These are phyloP conservation scores for Scalesia atractyloides DNA, from an alignment of 129 eudicot species.

Conservation along the genomic window DNA sequence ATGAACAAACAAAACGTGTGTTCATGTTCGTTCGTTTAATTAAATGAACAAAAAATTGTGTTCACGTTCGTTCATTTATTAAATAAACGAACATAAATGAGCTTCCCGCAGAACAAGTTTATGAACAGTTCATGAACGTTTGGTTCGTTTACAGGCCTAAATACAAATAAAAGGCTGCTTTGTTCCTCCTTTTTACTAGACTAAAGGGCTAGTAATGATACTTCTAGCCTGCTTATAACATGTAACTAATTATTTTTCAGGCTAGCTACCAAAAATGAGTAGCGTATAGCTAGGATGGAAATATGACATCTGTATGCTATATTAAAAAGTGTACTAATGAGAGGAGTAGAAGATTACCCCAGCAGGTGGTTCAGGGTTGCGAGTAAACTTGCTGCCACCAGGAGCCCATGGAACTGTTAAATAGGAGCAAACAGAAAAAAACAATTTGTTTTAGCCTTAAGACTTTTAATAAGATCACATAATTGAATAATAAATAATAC, in stretches of 20 bases:
- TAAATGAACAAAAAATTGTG: no score
- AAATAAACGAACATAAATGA: no score
- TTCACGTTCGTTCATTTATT: no score
- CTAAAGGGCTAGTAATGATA: neutral
- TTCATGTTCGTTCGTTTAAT: no score
- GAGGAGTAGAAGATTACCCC: slow-evolving; percentile 61
- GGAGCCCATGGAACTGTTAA: slow-evolving; percentile 99
- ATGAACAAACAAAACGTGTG: no score
- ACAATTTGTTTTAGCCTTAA: neutral
- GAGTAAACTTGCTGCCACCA: slow-evolving; percentile 95
- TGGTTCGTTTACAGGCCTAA: neutral
- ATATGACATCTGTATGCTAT: neutral
- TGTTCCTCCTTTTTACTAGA: neutral
- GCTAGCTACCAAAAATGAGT: neutral
- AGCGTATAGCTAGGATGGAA: neutral
- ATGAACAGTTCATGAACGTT: no score
- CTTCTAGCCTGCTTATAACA: neutral
- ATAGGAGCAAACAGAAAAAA: neutral
- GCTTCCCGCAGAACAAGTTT: no score
- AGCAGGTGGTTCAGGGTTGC: slow-evolving; percentile 92
- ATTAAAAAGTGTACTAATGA: neutral
- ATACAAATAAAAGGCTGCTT: neutral
- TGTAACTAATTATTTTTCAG: neutral
- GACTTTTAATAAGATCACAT: neutral
- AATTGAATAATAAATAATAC: neutral